These are phyloP conservation scores for Lachnellula willkommii DNA, from an alignment of 2,329 filamentous ascomycete genomes.

Conservation along the genomic window DNA sequence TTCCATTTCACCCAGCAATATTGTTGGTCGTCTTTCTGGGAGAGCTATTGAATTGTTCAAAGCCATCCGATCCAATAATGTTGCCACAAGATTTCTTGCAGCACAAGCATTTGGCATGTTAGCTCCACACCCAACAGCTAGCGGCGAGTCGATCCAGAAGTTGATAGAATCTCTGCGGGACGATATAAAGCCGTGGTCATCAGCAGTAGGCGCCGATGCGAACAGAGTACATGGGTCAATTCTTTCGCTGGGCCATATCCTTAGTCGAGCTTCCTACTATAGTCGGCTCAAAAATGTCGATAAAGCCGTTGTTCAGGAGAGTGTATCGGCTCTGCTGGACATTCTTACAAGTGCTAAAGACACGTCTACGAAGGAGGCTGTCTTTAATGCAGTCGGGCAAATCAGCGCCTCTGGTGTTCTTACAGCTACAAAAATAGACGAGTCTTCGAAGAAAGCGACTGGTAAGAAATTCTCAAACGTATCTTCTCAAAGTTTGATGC, in stretches of 20 bases:
- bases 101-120: slow-evolving; percentile 73
- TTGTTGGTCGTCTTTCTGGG: slow-evolving; percentile 45
- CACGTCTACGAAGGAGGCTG: slow-evolving; percentile 50
- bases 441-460: slow-evolving; percentile 15
- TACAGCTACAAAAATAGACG: slow-evolving; percentile 17
- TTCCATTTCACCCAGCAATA: slow-evolving; percentile 45
- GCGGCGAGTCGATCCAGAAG: slow-evolving; percentile 37
- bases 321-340: slow-evolving; percentile 41
- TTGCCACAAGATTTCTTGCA: slow-evolving; percentile 58
- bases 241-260: slow-evolving; percentile 52
- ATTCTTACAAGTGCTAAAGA: slow-evolving; percentile 52
- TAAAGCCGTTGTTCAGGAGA: slow-evolving; percentile 35
- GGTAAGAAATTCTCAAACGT: not conserved
- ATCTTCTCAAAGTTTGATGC: not conserved
- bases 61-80: slow-evolving; percentile 66
- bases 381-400: slow-evolving; percentile 54
- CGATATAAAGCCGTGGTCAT: slow-evolving; percentile 44
- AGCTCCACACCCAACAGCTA: slow-evolving; percentile 55
- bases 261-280: slow-evolving; percentile 52
- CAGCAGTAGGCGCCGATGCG: slow-evolving; percentile 52
- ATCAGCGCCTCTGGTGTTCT: slow-evolving; percentile 55
- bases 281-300: slow-evolving; percentile 32
- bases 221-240: slow-evolving; percentile 57
- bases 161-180: slow-evolving; percentile 43
- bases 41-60: slow-evolving; percentile 50